Evolutionary conservation across 257 asterid species (phyloP), one percentile per base, ranked within the genome.

Genomic region (Linaria vulgaris): DNA sequence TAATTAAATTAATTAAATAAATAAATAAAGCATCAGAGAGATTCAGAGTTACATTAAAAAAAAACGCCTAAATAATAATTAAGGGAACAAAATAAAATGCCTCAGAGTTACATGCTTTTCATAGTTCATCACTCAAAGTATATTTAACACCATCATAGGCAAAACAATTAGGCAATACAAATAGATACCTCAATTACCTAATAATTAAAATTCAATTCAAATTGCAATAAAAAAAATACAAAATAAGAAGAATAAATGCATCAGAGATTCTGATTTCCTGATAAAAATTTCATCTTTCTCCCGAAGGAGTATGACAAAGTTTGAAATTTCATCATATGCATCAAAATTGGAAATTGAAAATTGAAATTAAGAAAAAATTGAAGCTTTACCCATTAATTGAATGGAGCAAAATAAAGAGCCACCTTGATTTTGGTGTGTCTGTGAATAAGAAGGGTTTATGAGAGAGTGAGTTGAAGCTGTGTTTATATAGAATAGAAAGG

Each of bases 231-330:
- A n/a, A n/a, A n/a, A n/a, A n/a, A n/a, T n/a, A n/a, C n/a, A n/a
- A n/a, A n/a, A n/a, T n/a, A n/a, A n/a, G n/a, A n/a, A n/a, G 34
- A 21, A 25, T 50, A 22, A 16, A 59, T 25, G 80, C 84, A 73
- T 83, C 86, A 76, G 89, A 80, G 79, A 78, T 83, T 80, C 84
- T 83, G 86, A 80, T 83, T 80, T 83, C 89, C 82, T 0, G 14
- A 21, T 3, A 68, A 49, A 56, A 12, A 46, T 64, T 30, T 78
- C 83, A 74, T 76, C 84, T 6, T 73, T 59, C 78, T 78, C 84
- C 78, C 1, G 0, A 11, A 23, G 84, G 81, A 80, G 76, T 80
- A 59, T 41, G 83, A 49, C 22, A 43, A 8, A 31, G 45, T 31
- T 44, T 21, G n/a, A 6, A 27, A 27, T 2, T 27, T 27, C 34